Percentiles rank a stretch among this genome's conserved stretches.
These are phyloP conservation scores for Fusarium nygamai DNA, from an alignment of 2,329 filamentous ascomycete species.

Conservation along the genomic window DNA sequence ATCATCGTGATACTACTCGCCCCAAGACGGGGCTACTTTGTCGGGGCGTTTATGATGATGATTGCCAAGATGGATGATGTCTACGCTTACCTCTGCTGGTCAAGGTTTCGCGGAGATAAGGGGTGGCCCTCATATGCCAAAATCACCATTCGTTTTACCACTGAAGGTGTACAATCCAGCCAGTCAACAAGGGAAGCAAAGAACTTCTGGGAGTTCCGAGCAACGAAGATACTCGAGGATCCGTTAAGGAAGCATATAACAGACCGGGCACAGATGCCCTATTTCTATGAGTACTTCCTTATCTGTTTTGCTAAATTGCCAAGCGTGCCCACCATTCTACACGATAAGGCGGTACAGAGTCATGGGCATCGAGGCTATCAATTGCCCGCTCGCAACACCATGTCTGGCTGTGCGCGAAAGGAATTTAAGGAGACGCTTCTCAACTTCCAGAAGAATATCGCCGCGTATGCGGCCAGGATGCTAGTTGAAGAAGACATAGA, in stretches of 20 bases:
- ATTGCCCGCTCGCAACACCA: background rate
- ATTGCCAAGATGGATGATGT: constrained; percentile 18
- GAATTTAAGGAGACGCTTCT: background rate
- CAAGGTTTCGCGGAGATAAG: fast-evolving
- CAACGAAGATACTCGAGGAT: background rate
- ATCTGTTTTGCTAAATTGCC: background rate
- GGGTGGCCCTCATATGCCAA: background rate
- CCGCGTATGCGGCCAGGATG: background rate
- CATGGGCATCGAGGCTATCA: background rate
- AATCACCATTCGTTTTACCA: constrained; percentile 7
- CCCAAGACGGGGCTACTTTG: constrained; percentile 15
- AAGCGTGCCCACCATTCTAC: background rate
- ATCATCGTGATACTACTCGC: background rate
- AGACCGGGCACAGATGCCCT: background rate
- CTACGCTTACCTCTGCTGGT: background rate
- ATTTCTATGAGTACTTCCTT: constrained; percentile 28
- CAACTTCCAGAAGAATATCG: background rate
- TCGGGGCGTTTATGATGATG: constrained; percentile 18
- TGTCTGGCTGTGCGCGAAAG: background rate
- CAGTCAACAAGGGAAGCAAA: constrained; percentile 15
- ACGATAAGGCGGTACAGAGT: background rate
- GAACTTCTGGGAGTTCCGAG: constrained; percentile 27
- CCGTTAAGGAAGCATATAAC: background rate
- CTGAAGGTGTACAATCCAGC: background rate
- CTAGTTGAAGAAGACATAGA: background rate